Conservation (phyloP, 139 green algal genomes). For the Nannochloris sp. region DNA sequence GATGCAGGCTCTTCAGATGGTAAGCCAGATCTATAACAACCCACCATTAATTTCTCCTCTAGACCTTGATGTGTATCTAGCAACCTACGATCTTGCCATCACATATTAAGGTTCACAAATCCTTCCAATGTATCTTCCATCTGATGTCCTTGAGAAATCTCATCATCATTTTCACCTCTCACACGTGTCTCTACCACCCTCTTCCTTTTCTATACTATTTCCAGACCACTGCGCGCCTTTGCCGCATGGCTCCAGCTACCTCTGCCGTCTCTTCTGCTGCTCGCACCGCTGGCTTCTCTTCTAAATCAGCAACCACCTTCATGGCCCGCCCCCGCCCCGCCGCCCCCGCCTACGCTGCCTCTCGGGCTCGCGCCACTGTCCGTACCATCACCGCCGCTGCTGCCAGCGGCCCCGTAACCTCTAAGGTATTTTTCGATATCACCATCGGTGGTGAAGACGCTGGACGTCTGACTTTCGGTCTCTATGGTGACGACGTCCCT, state of each 20-base stretch:
- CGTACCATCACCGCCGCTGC: background rate
- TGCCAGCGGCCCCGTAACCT: slow-evolving; percentile 11
- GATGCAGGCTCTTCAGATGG: background rate
- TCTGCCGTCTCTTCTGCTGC: background rate
- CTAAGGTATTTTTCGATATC: slow-evolving; percentile 80
- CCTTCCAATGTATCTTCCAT: no score
- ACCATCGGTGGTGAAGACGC: slow-evolving; percentile 57
- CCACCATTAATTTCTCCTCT: background rate
- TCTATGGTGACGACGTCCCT: slow-evolving; percentile 77
- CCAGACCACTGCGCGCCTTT: background rate
- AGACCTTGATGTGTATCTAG: no score
- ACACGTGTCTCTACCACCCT: no score
- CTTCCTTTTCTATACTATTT: background rate
- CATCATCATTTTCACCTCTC: no score
- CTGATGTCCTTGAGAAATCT: no score
- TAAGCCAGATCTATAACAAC: background rate
- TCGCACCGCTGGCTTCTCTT: background rate
- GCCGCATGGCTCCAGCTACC: background rate
- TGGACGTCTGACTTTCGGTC: slow-evolving; percentile 77
- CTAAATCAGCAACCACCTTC: no score
- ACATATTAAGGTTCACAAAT: no score
- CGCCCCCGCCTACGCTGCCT: background rate
- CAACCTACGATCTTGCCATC: no score
- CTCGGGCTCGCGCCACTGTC: background rate
- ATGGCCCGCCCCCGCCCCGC: no score